Conservation (phyloP, 176 grass and related monocot genomes). For the Raddia distichophylla region DNA sequence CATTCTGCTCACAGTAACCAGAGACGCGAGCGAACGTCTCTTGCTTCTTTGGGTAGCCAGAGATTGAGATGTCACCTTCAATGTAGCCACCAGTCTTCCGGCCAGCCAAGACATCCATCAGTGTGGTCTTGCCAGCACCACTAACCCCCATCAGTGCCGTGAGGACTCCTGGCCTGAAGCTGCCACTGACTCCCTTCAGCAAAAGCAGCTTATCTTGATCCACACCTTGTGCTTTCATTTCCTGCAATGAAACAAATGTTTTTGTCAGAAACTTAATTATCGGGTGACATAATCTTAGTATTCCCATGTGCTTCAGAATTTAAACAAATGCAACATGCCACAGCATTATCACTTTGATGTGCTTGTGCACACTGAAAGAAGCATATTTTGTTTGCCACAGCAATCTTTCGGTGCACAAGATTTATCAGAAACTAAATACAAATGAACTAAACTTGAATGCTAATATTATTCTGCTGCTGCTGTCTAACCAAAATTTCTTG, state of each 20-base stretch:
- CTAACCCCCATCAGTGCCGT: conserved; percentile 64
- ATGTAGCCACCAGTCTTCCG: conserved; percentile 67
- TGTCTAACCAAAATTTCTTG: not conserved
- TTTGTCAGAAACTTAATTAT: conserved; percentile 9
- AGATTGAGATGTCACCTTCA: conserved; percentile 65
- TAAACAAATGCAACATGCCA: not conserved
- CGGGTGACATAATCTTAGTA: not conserved
- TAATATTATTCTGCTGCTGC: not conserved
- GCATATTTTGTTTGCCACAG: not conserved
- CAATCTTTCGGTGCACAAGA: not conserved
- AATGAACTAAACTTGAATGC: not conserved
- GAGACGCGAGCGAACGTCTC: conserved; percentile 66
- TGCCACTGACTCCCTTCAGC: conserved; percentile 60
- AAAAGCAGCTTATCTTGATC: conserved; percentile 58
- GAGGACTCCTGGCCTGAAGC: conserved; percentile 63
- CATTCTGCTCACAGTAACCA: conserved; percentile 72
- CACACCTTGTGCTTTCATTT: conserved; percentile 76
- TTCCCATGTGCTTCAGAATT: not conserved
- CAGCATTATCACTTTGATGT: not conserved
- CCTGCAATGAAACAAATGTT: conserved; percentile 39
- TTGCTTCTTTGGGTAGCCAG: conserved; percentile 68
- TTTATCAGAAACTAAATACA: conserved; percentile 3
- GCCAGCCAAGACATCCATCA: conserved; percentile 71
- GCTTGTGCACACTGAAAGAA: not conserved
- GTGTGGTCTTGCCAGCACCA: conserved; percentile 66